Evolutionary conservation across 495 filamentous ascomycete species (phyloP).

Genomic region (Cenococcum geophilum): DNA sequence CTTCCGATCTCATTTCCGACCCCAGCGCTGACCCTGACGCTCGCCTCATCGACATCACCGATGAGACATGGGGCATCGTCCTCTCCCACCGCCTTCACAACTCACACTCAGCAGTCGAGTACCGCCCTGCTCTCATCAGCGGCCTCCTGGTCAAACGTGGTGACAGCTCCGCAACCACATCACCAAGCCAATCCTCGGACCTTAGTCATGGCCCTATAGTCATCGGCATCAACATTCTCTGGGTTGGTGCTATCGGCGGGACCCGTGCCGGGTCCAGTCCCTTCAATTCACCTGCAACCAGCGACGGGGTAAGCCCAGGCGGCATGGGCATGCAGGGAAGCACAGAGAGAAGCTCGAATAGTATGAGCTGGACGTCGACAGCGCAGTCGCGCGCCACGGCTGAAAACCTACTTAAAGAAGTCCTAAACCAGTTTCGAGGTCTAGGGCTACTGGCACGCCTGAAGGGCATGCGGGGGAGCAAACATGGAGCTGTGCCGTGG

Average conservation of each 20-base stretch:
- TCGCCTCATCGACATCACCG: conserved; percentile 66
- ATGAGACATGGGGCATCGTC: conserved; percentile 77
- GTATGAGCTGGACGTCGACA: conserved; percentile 20
- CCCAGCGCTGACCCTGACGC: conserved; percentile 56
- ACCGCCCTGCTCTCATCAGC: conserved; percentile 59
- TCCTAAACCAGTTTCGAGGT: conserved; percentile 68
- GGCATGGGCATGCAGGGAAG: conserved; percentile 18
- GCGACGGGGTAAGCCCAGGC: conserved; percentile 26
- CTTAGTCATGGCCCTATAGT: conserved; percentile 17
- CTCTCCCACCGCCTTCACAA: conserved; percentile 66
- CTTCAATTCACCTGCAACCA: conserved; percentile 13
- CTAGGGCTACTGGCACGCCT: conserved; percentile 66
- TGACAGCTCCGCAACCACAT: conserved; percentile 37
- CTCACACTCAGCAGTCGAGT: conserved; percentile 55
- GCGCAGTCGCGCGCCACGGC: conserved; percentile 39
- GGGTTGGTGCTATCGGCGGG: conserved; percentile 40
- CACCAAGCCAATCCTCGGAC: conserved; percentile 8
- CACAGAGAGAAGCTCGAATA: conserved; percentile 16
- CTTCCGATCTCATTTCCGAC: conserved; percentile 23
- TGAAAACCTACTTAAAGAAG: conserved; percentile 62
- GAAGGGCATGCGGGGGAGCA: conserved; percentile 58
- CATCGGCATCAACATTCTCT: conserved; percentile 39
- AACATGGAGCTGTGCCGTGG: conserved; percentile 67
- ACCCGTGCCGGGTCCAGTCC: conserved; percentile 18
- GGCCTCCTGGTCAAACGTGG: conserved; percentile 75